phyloP scores from a whole-genome alignment of 2,329 filamentous ascomycete species.

The Tolypocladium nubicola region DNA sequence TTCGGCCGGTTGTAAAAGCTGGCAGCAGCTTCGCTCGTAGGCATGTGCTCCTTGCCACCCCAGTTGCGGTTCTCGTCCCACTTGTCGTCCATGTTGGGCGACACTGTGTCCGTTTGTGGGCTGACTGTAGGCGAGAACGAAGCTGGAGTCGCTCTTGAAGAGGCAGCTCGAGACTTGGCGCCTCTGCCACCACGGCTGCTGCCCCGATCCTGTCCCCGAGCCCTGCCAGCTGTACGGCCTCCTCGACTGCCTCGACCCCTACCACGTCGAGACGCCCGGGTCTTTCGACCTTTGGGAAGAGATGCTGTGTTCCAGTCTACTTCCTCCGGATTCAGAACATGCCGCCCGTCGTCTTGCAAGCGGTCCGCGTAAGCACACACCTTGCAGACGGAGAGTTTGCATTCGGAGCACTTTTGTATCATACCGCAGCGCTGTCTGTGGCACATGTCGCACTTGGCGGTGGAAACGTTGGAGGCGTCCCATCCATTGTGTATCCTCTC shows the following conservation, averaged over 20 bases:
- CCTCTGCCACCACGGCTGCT: background rate
- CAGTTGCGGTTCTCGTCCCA: background rate
- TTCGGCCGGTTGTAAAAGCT: background rate
- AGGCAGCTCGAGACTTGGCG: background rate
- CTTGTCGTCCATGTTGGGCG: background rate
- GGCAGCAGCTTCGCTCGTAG: background rate
- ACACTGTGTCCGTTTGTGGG: background rate
- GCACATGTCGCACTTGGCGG: constrained; percentile 17
- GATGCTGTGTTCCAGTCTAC: constrained; percentile 8
- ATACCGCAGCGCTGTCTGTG: constrained; percentile 10
- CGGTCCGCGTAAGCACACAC: constrained; percentile 8
- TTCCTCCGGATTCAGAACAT: constrained; percentile 9
- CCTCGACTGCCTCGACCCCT: background rate
- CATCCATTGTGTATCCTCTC: constrained; percentile 9
- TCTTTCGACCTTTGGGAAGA: background rate
- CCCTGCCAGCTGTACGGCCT: background rate
- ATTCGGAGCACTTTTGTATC: constrained; percentile 12
- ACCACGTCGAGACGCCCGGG: background rate
- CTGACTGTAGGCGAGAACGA: background rate
- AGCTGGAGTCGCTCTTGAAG: background rate
- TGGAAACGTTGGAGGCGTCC: constrained; percentile 10
- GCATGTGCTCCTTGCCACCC: background rate
- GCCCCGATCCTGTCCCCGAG: background rate
- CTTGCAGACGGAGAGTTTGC: constrained; percentile 13
- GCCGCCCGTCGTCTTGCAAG: constrained; percentile 8